Base-by-base conservation (phyloP, 495 filamentous ascomycete genomes). In the Xylona heveae region DNA sequence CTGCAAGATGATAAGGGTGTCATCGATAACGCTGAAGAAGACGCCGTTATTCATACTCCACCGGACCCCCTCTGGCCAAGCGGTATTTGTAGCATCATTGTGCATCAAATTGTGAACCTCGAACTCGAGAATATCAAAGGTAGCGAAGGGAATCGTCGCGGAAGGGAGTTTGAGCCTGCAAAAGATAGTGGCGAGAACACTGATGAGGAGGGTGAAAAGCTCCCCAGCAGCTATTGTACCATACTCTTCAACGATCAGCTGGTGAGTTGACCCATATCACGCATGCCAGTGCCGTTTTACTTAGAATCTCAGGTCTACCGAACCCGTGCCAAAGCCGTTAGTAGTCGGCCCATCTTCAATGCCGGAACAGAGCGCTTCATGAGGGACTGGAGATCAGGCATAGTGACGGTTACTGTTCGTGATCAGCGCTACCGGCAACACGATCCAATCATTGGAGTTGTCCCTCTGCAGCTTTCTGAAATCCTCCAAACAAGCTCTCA, bases 101-200 rank as follows among this genome's bases (percentile, higher is more conserved):
- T 93, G 22, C 85, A 95, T 41, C 84, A 94, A 47, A 90, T 95
- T 41, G 85, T 93, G 35, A 91, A 85, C 46, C 66, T 95, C 4
- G 78, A 94, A 49, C 59, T 91, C 10, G 66, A 71, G 34, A 84
- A 93, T 42, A 62, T 90, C 44, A 66, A 74, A 37, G 78, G 78
- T 12, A 77, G 63, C 22, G 44, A 65, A 21, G 71, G 72, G 36
- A 73, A 74, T 24, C 73, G 75, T 33, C 68, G 67, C 42, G 81
- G 80, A 13, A 64, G 66, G 25, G 85, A 95, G 47, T 95, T 70
- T 44, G 83, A 91, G 44, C 85, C 85, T 1, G 85, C 84, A 6
- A 80, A 80, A 38, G 59, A 77, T n/a, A 77, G 64, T 34, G 85
- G 85, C 5, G 83, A 93, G 43, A 62, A 59, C 34, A 83, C 68